These are phyloP conservation scores for Syzygium syzygioides DNA, from an alignment of 441 rosid genomes.

Conservation along the genomic window DNA sequence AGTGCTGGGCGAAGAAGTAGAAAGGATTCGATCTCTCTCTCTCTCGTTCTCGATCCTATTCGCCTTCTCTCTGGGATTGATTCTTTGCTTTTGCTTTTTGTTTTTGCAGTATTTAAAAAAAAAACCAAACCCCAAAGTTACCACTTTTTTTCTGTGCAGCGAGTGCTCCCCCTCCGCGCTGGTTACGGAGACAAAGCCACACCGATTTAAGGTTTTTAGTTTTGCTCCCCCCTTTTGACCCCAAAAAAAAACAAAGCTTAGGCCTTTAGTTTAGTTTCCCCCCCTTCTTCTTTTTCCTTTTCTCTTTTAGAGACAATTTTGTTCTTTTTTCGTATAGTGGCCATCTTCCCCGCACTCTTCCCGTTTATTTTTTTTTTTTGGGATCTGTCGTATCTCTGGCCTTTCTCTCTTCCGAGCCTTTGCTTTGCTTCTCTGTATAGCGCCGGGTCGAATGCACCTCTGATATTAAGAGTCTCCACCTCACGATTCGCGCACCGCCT, in stretches of 20 bases:
- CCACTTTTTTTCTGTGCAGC: background rate
- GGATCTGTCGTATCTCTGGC: background rate
- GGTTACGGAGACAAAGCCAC: background rate
- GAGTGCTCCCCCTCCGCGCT: background rate
- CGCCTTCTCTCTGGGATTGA: background rate
- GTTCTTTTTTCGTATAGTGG: background rate
- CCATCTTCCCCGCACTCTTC: background rate
- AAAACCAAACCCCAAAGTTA: no score
- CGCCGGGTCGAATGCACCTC: accelerated
- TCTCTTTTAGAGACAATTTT: no score
- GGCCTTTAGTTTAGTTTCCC: no score
- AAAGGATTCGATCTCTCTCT: background rate
- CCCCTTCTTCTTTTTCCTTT: background rate
- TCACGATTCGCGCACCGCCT: no score
- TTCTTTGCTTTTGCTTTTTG: background rate
- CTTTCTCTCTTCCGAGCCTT: no score
- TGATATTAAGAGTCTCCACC: background rate
- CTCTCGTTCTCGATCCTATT: background rate
- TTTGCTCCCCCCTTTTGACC: no score
- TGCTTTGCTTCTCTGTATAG: background rate
- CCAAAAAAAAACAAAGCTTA: no score
- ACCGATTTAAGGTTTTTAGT: no score
- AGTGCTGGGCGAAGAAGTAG: background rate
- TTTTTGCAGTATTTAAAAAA: no score
- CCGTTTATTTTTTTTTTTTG: no score